Percentiles rank a stretch among this genome's conserved stretches.
Conservation (phyloP, 139 green algal species). For the Nannochloris sp. region DNA sequence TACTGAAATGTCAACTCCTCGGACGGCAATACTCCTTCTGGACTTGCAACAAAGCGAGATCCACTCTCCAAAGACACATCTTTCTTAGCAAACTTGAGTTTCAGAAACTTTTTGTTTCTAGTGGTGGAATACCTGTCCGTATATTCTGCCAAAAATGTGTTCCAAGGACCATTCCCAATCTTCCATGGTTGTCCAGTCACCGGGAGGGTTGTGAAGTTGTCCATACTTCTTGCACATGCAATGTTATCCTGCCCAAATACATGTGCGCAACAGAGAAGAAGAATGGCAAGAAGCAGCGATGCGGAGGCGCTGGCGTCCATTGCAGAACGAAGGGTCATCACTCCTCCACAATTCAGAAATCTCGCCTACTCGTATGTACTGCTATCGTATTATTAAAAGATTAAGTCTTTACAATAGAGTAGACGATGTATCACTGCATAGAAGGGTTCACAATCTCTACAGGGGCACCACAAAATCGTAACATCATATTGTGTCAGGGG, state of each 20-base stretch:
- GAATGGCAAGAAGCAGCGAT: too few species aligned
- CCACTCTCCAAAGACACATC: constrained; percentile 3
- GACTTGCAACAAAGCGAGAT: neutral
- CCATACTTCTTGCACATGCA: neutral
- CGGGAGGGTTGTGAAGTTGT: neutral
- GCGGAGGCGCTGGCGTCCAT: too few species aligned
- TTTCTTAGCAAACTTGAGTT: neutral
- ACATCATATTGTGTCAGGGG: too few species aligned
- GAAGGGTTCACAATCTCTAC: too few species aligned
- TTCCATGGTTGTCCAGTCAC: constrained; percentile 2
- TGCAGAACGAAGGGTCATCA: too few species aligned
- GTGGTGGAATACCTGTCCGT: neutral
- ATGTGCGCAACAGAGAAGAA: too few species aligned
- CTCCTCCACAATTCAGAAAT: too few species aligned
- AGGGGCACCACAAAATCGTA: too few species aligned
- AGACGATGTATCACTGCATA: too few species aligned
- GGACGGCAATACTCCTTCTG: neutral
- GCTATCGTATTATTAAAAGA: too few species aligned
- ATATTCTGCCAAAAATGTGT: constrained; percentile 1
- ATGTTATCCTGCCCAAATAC: neutral
- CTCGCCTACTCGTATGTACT: too few species aligned
- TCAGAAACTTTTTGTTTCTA: neutral
- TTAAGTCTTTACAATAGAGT: too few species aligned
- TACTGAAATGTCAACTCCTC: constrained; percentile 1
- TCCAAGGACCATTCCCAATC: neutral